Evolutionary conservation across 768 basidiomycete genomes (phyloP), one percentile per base, ranked within the genome.

Genomic region (Hygrophoropsis aurantiaca): DNA sequence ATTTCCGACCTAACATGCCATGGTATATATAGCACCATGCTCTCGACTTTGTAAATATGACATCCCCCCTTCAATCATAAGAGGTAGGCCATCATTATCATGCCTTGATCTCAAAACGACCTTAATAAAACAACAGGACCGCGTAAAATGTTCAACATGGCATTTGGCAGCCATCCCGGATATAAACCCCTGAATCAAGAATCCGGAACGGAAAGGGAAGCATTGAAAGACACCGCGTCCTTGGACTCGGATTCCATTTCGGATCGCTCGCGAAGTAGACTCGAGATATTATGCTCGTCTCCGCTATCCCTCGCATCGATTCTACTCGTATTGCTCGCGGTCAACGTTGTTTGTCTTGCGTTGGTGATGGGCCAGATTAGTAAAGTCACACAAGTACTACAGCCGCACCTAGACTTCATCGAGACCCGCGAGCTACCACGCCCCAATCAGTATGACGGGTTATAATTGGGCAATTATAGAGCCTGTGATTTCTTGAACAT

Each of bases 371-470:
- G 41, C 8, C 55, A 58, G 3, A 49, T 62, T 7, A 51, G 36
- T 15, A 40, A 53, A 15, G 52, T 43, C 32, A 57, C 62, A 38
- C 40, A n/a, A 23, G 44, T 37, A 18, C 34, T 62, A 38, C 52
- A 40, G 27, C 53, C 59, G 19, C 33, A 57, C 25, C 42, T 61
- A 20, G 34, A 38, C 27, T 54, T 51, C 36, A 37, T 52, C 1
- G 62, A 64, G 30, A 61, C 64, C 11, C 55, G 62, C n/a, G 37
- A 55, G 38, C 53, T 64, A 16, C 59, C 62, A 41, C 59, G 59
- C 18, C 64, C 62, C 15, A 57, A 66, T 42, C 62, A 50, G 9
- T 66, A 64, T 39, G 59, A 66, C 40, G 62, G 62, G 36, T 53
- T 66, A 38, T 64, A 40, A 64, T 44, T n/a, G n/a, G n/a, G n/a